Base-by-base conservation (phyloP, 2,329 filamentous ascomycete genomes). In the Phialophora chinensis region DNA sequence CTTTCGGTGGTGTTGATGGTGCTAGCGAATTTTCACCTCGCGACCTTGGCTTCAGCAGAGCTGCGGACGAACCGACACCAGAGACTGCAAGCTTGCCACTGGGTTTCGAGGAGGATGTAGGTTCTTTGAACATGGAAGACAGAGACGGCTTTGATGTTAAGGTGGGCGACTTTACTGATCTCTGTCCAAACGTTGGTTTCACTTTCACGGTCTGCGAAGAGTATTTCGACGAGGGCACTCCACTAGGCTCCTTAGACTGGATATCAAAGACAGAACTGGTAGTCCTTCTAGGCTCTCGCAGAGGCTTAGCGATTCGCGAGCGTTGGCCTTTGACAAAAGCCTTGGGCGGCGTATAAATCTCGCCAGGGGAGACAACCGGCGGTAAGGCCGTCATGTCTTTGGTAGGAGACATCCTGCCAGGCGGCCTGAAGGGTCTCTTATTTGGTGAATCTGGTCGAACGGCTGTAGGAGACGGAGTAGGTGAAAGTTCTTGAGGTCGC, bases 401-500 rank as follows among this genome's bases (percentile, higher is more conserved):
- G 3, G 66, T 60, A 4, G 70, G 70, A 25, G 71, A 70, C n/a
- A 49, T 60, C 27, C 65, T 66, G 25, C 71, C 71, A 8, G 71
- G 69, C 17, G 71, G 71, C 49, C 67, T 47, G 56, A 71, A 72
- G 1, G 65, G 65, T 58, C 47, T 56, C 58, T 69, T 73, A 5
- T 53, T 42, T 38, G 70, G 70, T 35, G 70, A 72, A 23, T 62
- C 63, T 27, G 71, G 50, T 29, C 65, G 66, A 35, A 47, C 12
- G 6, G 57, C 53, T 31, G 61, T 60, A 14, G 69, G 70, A 0
- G 86, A 87, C 4, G 93, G 93, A 0, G 93, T 95, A 0, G 91
- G 88, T 0, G 93, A 91, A 33, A 97, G 81, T 55, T 88, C 86
- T 2, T 92, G 86, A 4, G 79, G 73, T 70, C 60, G 66, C 3